Conservation (phyloP, 2,329 filamentous ascomycete species). For the Geoglossum cookeanum region DNA sequence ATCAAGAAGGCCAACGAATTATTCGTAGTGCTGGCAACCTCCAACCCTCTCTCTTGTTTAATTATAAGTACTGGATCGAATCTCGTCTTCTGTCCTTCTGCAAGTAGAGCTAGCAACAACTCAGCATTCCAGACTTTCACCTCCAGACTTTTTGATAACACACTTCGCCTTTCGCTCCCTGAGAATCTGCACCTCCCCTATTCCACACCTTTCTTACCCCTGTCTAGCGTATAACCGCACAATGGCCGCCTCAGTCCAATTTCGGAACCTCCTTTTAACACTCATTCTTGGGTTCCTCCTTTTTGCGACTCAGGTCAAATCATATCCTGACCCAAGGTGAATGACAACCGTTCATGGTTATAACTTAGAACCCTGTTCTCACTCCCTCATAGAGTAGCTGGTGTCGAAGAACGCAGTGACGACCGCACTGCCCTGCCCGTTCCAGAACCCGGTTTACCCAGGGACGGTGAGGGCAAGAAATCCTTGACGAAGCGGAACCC, state of each 20-base stretch:
- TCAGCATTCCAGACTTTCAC: background rate
- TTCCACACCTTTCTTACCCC: background rate
- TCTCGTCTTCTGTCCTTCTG: background rate
- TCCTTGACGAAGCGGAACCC: background rate
- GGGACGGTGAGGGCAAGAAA: background rate
- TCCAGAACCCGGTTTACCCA: background rate
- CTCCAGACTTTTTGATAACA: background rate
- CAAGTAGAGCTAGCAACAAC: background rate
- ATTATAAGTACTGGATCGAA: background rate
- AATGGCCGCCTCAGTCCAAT: background rate
- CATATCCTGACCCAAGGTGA: background rate
- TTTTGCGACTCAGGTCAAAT: background rate
- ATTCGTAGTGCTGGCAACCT: background rate
- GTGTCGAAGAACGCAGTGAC: background rate
- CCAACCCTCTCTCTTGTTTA: background rate
- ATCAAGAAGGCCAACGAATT: background rate
- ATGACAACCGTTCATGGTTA: background rate
- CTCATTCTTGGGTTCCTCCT: background rate
- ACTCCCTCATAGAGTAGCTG: background rate
- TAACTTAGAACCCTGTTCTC: background rate
- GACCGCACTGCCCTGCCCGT: background rate
- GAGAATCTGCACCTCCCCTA: background rate
- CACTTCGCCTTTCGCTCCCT: background rate
- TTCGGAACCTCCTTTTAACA: background rate
- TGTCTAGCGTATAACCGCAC: background rate